A percentile compares a stretch with the other conserved stretches of the same genome.
phyloP scores from a whole-genome alignment of 176 grass and related monocot genomes.

The Eleusine coracana region DNA sequence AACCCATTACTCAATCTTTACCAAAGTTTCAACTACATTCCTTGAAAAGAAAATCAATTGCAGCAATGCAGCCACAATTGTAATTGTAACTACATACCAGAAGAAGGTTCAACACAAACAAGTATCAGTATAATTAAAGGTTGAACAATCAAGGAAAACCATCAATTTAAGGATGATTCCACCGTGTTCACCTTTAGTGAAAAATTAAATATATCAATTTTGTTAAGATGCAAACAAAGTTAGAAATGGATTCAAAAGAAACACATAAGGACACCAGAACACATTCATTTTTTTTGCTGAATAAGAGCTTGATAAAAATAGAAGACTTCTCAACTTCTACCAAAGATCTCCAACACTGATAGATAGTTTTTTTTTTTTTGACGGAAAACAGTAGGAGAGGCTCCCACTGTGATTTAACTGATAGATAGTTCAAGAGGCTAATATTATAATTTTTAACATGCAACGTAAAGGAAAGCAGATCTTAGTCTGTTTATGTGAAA shows the following conservation, averaged over 20 bases:
- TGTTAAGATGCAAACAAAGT: neutral
- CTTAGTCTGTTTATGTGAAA: neutral
- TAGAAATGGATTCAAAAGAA: neutral
- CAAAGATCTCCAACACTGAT: slow-evolving; percentile 1
- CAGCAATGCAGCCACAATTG: neutral
- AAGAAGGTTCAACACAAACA: neutral
- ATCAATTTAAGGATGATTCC: neutral
- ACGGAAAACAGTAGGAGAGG: no score
- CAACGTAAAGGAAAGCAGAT: neutral
- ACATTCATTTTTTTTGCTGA: neutral
- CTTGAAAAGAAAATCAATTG: neutral
- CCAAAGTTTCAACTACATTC: neutral
- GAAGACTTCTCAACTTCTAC: neutral
- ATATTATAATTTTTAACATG: neutral
- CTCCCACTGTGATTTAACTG: no score
- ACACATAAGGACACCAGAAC: neutral
- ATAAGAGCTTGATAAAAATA: neutral
- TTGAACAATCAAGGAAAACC: slow-evolving; percentile 6
- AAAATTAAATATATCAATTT: neutral
- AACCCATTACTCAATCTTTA: neutral
- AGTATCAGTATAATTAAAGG: slow-evolving; percentile 2
- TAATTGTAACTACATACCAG: neutral
- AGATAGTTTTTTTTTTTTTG: no score
- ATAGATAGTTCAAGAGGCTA: neutral
- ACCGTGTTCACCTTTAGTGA: slow-evolving; percentile 18